phyloP scores from a whole-genome alignment of 1,284 basidiomycete species.

The Chalciporus piperatoides region DNA sequence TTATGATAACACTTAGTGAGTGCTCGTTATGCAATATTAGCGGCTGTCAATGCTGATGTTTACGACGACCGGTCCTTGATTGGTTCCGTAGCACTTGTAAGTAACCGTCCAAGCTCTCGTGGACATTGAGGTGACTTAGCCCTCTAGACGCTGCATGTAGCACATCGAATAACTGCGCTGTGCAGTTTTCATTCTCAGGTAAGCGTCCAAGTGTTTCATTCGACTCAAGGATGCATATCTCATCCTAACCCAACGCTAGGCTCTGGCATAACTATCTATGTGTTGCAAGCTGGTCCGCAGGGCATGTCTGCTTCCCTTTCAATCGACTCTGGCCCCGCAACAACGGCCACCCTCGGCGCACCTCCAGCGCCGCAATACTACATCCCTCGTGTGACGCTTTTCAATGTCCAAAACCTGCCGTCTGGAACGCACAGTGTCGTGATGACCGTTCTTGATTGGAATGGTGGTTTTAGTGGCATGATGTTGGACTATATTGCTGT shows the following conservation, averaged over 20 bases:
- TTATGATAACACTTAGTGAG: constrained; percentile 28
- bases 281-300: constrained; percentile 26
- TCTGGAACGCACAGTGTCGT: constrained; percentile 23
- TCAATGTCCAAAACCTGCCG: constrained; percentile 20
- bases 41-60: constrained; percentile 1
- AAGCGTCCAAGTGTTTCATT: background rate
- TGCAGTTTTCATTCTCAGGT: constrained; percentile 28
- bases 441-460: constrained; percentile 30
- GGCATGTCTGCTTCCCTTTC: constrained; percentile 28
- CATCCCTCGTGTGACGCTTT: constrained; percentile 19
- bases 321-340: constrained; percentile 22
- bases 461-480: constrained; percentile 26
- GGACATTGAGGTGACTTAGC: constrained; percentile 2
- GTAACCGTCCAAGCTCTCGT: background rate
- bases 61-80: background rate
- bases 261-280: constrained; percentile 30
- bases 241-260: constrained; percentile 11
- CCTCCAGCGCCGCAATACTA: constrained; percentile 26
- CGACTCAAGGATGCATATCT: background rate
- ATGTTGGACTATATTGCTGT: constrained; percentile 29
- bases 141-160: constrained; percentile 23
- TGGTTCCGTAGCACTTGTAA: constrained; percentile 23
- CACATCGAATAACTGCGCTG: constrained; percentile 22
- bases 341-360: constrained; percentile 20
- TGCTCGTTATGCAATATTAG: background rate